Conservation (phyloP, 1,284 basidiomycete genomes). For the Entoloma clypeatum region DNA sequence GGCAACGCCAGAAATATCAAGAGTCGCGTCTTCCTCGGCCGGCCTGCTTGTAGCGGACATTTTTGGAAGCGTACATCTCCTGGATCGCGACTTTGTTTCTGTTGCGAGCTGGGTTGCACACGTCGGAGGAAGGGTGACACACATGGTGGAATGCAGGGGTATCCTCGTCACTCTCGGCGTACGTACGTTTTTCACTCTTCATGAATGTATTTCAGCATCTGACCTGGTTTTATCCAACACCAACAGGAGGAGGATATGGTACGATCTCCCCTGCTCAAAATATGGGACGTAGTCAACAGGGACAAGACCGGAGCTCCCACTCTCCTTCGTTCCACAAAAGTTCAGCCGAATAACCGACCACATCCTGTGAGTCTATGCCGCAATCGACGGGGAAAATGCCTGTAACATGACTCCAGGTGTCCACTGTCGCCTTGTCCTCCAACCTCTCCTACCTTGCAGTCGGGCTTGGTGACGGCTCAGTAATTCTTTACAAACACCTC, state of each 20-base stretch:
- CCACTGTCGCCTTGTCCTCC: constrained; percentile 76
- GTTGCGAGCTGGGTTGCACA: constrained; percentile 77
- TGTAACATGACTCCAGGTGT: constrained; percentile 49
- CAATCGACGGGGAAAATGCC: neutral
- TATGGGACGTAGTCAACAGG: constrained; percentile 82
- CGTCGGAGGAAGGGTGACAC: constrained; percentile 73
- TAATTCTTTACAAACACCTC: constrained; percentile 87
- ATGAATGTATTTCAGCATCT: constrained; percentile 11
- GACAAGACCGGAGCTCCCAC: constrained; percentile 68
- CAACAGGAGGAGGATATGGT: constrained; percentile 78
- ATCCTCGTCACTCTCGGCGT: constrained; percentile 84
- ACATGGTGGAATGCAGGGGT: constrained; percentile 76
- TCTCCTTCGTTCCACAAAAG: constrained; percentile 73
- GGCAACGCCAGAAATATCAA: constrained; percentile 71
- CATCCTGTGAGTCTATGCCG: constrained; percentile 62
- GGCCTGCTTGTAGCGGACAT: constrained; percentile 77
- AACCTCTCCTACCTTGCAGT: constrained; percentile 86
- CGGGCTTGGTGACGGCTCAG: constrained; percentile 92
- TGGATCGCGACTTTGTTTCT: constrained; percentile 74
- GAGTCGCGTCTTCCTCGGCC: constrained; percentile 54
- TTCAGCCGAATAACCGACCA: constrained; percentile 73
- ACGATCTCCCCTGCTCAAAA: constrained; percentile 77
- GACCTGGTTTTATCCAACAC: constrained; percentile 12
- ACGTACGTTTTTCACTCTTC: constrained; percentile 28
- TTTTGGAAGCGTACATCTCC: constrained; percentile 73